phyloP scores from a whole-genome alignment of 225 moss, liverwort and hornwort genomes.

The Physcomitrellopsis africana region DNA sequence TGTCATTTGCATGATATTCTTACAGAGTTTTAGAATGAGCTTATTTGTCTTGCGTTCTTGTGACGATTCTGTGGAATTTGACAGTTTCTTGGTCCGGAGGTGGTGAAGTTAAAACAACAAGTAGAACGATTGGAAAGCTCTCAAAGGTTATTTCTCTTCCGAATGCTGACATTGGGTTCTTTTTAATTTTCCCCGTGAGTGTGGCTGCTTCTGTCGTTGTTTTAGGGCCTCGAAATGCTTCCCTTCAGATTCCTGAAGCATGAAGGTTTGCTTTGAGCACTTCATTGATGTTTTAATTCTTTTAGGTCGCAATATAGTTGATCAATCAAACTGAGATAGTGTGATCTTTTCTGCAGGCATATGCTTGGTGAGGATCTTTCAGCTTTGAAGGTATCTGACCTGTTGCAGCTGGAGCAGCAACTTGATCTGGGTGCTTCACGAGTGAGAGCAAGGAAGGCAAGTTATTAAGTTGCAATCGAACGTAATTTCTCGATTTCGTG shows the following conservation, averaged over 20 bases:
- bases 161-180: background rate
- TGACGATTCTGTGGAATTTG: conserved; percentile 33
- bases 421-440: conserved; percentile 75
- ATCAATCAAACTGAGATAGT: conserved; percentile 8
- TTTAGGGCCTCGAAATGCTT: background rate
- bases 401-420: conserved; percentile 82
- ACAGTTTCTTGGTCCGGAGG: conserved; percentile 54
- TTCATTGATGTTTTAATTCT: background rate
- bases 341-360: conserved; percentile 53
- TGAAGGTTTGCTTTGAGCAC: background rate
- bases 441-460: conserved; percentile 82
- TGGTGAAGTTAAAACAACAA: conserved; percentile 56
- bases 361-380: conserved; percentile 85
- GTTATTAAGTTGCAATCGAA: conserved; percentile 35
- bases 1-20: background rate
- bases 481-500: background rate
- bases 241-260: background rate
- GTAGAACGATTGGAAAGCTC: conserved; percentile 48
- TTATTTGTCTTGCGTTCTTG: background rate
- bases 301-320: conserved; percentile 15
- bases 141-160: conserved; percentile 37
- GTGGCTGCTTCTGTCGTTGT: conserved; percentile 8
- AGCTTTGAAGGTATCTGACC: conserved; percentile 62
- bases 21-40: background rate
- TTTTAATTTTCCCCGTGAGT: background rate